Evolutionary conservation across 2,329 filamentous ascomycete species (phyloP).

Genomic region (Cordyceps tenuipes): DNA sequence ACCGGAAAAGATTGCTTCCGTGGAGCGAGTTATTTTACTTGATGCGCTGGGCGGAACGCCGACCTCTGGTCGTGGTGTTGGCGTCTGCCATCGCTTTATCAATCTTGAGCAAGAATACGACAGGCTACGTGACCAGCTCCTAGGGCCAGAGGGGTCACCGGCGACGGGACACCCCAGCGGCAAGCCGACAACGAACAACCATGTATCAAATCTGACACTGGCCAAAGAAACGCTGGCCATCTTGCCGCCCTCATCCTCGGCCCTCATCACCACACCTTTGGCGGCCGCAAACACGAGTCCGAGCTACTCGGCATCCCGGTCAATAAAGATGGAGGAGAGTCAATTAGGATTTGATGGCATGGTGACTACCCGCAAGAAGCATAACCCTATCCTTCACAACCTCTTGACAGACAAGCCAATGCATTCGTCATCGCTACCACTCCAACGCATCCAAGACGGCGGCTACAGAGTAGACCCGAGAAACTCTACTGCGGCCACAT

Average conservation of each 20-base stretch:
- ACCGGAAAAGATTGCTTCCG: conserved; percentile 42
- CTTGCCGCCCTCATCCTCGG: conserved; percentile 77
- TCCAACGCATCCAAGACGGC: conserved; percentile 48
- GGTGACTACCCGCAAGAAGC: conserved; percentile 45
- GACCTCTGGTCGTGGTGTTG: conserved; percentile 34
- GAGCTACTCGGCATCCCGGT: conserved; percentile 28
- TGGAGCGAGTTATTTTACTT: conserved; percentile 83
- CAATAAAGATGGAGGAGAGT: conserved; percentile 35
- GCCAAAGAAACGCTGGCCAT: conserved; percentile 62
- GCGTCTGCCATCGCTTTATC: conserved; percentile 53
- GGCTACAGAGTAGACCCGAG: conserved; percentile 21
- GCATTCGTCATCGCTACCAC: conserved; percentile 82
- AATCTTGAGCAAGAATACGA: conserved; percentile 88
- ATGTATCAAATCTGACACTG: conserved; percentile 62
- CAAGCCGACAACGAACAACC: conserved; percentile 33
- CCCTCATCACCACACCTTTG: conserved; percentile 75
- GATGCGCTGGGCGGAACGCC: conserved; percentile 84
- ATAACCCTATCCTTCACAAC: conserved; percentile 90
- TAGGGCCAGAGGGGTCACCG: conserved; percentile 22
- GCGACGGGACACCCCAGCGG: conserved; percentile 23
- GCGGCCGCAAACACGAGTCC: conserved; percentile 56
- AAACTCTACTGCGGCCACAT: conserved; percentile 52
- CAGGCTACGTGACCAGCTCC: conserved; percentile 56
- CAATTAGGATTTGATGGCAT: conserved; percentile 42
- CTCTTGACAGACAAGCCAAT: conserved; percentile 90